Percentiles rank a stretch among this genome's conserved stretches.
Evolutionary conservation across 805 yeast genomes (phyloP).

Genomic region (Zygosaccharomyces kombuchaensis): DNA sequence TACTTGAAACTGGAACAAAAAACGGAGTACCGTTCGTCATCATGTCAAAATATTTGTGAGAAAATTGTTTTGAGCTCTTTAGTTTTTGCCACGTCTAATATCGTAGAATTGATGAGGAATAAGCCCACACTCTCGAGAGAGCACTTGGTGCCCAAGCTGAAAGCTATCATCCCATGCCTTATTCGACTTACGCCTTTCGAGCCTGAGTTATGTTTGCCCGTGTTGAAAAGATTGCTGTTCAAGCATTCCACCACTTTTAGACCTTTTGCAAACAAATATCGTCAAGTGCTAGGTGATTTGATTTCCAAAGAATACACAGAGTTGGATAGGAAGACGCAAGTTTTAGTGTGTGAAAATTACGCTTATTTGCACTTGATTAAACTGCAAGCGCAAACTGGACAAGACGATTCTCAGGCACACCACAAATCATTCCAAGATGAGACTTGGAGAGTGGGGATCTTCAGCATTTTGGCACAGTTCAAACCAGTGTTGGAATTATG

Average conservation of each 20-base stretch:
- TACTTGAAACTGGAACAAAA: slow-evolving; percentile 30
- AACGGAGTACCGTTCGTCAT: slow-evolving; percentile 19
- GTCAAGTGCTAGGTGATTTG: slow-evolving; percentile 40
- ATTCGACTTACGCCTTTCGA: slow-evolving; percentile 43
- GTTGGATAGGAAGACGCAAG: slow-evolving; percentile 40
- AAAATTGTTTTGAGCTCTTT: slow-evolving; percentile 28
- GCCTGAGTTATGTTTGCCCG: slow-evolving; percentile 37
- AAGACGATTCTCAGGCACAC: slow-evolving; percentile 30
- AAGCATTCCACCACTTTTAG: slow-evolving; percentile 75
- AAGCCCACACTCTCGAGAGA: slow-evolving; percentile 84
- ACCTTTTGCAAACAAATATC: slow-evolving; percentile 66
- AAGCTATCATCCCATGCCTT: slow-evolving; percentile 52
- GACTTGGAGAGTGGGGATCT: slow-evolving; percentile 47
- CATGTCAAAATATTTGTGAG: slow-evolving; percentile 22
- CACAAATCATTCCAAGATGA: slow-evolving; percentile 38
- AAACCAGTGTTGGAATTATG: slow-evolving; percentile 54
- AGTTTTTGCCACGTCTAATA: slow-evolving; percentile 27
- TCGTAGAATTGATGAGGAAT: slow-evolving; percentile 53
- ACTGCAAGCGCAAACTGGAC: slow-evolving; percentile 43
- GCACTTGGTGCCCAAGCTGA: slow-evolving; percentile 71
- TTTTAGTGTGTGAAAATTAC: slow-evolving; percentile 43
- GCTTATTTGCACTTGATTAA: slow-evolving; percentile 57
- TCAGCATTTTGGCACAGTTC: slow-evolving; percentile 47
- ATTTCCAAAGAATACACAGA: slow-evolving; percentile 36
- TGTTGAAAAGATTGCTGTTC: slow-evolving; percentile 42